A percentile compares a stretch with the other conserved stretches of the same genome.
phyloP scores from a whole-genome alignment of 2,329 filamentous ascomycete species.

The Blumeria hordei region DNA sequence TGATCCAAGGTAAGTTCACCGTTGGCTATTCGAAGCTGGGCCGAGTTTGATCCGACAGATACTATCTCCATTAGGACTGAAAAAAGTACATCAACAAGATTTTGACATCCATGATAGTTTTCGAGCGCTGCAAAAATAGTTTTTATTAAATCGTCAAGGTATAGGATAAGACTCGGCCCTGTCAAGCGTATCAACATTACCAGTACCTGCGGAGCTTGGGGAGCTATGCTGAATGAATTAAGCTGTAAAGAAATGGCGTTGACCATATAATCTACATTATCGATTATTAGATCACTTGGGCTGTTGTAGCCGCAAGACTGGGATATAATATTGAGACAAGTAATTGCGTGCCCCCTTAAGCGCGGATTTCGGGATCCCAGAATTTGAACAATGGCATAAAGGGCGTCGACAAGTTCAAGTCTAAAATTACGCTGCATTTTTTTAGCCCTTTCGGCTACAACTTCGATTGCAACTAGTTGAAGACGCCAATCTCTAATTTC shows the following conservation, averaged over 20 bases:
- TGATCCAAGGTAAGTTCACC: conserved; percentile 9
- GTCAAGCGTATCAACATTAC: conserved; percentile 85
- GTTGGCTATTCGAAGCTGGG: conserved; percentile 18
- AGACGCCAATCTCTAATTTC: conserved; percentile 39
- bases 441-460: conserved; percentile 50
- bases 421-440: conserved; percentile 45
- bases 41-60: conserved; percentile 47
- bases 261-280: conserved; percentile 89
- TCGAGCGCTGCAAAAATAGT: conserved; percentile 87
- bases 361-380: conserved; percentile 45
- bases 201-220: conserved; percentile 71
- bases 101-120: conserved; percentile 78
- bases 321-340: conserved; percentile 61
- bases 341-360: conserved; percentile 61
- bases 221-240: conserved; percentile 78
- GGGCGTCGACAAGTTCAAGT: conserved; percentile 64
- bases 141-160: conserved; percentile 72
- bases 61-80: conserved; percentile 61
- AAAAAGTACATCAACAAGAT: conserved; percentile 69
- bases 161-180: conserved; percentile 59
- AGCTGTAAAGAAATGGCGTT: conserved; percentile 76
- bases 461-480: conserved; percentile 59
- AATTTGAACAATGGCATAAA: conserved; percentile 81
- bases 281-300: conserved; percentile 58
- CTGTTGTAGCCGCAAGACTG: conserved; percentile 46